Base-by-base conservation (phyloP, 371 early-diverging fungal species). In the Thermomucor indicae-seudaticae region DNA sequence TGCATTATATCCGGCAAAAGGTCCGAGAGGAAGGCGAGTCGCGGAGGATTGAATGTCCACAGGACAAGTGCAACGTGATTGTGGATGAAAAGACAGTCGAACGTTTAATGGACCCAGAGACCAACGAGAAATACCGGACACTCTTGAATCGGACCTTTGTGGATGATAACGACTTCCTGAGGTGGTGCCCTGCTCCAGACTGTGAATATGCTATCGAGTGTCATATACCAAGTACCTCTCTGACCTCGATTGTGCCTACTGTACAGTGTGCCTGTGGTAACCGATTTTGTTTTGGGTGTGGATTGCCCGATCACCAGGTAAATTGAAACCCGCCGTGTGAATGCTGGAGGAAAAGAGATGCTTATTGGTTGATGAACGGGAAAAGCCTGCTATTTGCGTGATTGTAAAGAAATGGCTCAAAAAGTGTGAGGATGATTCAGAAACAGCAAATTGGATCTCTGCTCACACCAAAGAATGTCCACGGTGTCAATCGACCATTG, bases 401-500 rank as follows among this genome's bases (percentile, higher is more conserved):
- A 65, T 97, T 23, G 93, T 90, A 28, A 86, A 86, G 53, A 67
- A 75, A 54, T 98, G 97, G 97, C 49, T 92, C 35, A 89, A 94
- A 54, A 97, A 97, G 69, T 96, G 97, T 65, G 87, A 80, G 30
- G 97, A 98, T 71, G 98, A 98, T 62, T 94, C 95, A 14, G 97
- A 97, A 60, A 98, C 97, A 3, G 86, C 95, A 17, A 95, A 96
- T 68, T 98, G 97, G 97, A 91, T 97, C 49, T 85, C 88, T 22
- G 93, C 93, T 24, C 87, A 97, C 71, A 97, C 97, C 38, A 95
- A 97, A 67, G 97, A 96, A 67, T 98, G 98, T 63, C 79, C 90
- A 19, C 90, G 91, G 54, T 98, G 98, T 69, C 78, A 82, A 38
- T 81, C 92, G 0, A 93, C 93, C 0, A 97, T 98, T 50, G 98